A percentile compares a stretch with the other conserved stretches of the same genome.
Conservation (phyloP, 345 rosid species). For the Moricandia moricandioides region DNA sequence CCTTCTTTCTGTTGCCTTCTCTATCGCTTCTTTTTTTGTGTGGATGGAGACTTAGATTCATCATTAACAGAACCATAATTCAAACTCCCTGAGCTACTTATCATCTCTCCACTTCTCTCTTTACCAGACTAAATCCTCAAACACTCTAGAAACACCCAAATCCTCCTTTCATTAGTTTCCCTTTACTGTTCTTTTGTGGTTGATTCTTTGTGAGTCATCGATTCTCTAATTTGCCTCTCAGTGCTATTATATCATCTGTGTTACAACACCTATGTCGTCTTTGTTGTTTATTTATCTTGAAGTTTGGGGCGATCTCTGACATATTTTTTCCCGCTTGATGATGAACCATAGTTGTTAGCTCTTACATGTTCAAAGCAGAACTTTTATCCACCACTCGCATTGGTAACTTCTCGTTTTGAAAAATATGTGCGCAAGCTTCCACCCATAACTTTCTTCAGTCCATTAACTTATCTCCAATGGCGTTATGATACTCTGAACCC, state of each 20-base stretch:
- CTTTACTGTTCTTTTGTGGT: neutral
- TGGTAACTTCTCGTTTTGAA: neutral
- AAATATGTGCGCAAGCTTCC: neutral
- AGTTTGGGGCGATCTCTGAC: no score
- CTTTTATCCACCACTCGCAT: no score
- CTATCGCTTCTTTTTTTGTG: neutral
- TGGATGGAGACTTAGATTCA: neutral
- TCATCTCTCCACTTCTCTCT: neutral
- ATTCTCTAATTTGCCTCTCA: neutral
- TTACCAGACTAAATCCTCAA: neutral
- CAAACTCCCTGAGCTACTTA: neutral
- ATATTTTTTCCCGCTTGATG: no score
- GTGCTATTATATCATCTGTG: neutral
- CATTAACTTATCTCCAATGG: neutral
- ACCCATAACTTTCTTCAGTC: neutral
- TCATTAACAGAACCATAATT: neutral
- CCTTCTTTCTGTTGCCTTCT: neutral
- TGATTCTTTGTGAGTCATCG: neutral
- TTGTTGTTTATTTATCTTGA: no score
- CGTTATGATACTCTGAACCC: conserved; percentile 17
- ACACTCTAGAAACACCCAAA: neutral
- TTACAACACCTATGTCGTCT: no score
- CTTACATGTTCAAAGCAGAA: no score
- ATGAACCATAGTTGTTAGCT: no score
- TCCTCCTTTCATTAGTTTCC: neutral